Percentiles rank a stretch among this genome's conserved stretches.
Evolutionary conservation across 2,329 filamentous ascomycete species (phyloP).

Genomic region (Fulvia fulva): DNA sequence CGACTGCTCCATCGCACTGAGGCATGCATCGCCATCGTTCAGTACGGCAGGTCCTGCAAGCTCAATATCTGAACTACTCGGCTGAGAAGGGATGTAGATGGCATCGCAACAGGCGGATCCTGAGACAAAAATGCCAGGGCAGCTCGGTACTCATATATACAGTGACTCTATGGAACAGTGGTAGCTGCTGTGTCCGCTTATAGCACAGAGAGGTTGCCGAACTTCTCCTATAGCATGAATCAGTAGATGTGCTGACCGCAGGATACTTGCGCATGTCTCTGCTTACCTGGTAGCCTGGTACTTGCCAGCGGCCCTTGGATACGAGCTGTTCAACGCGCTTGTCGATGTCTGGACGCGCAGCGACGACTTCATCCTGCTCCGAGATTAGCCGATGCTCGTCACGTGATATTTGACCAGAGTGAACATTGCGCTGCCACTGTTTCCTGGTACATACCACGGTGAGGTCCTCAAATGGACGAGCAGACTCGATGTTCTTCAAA

Average conservation of each 20-base stretch:
- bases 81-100: too few relatives aligned
- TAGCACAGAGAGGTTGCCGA: slow-evolving; percentile 91
- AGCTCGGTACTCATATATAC: slow-evolving; percentile 24
- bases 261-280: neutral
- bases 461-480: slow-evolving; percentile 91
- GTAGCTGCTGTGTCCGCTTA: slow-evolving; percentile 53
- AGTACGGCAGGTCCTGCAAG: too few relatives aligned
- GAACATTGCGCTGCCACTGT: neutral
- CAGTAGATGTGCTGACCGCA: neutral
- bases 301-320: slow-evolving; percentile 95
- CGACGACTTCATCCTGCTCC: slow-evolving; percentile 81
- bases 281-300: slow-evolving; percentile 96
- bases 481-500: slow-evolving; percentile 93
- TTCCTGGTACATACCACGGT: slow-evolving; percentile 73
- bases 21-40: too few relatives aligned
- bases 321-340: slow-evolving; percentile 93
- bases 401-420: slow-evolving; percentile 18
- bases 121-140: slow-evolving; percentile 3
- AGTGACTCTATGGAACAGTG: slow-evolving; percentile 22
- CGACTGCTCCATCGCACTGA: too few relatives aligned
- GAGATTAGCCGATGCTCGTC: slow-evolving; percentile 23
- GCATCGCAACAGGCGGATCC: too few relatives aligned
- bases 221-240: slow-evolving; percentile 72
- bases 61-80: too few relatives aligned
- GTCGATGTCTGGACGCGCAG: slow-evolving; percentile 93